Percentiles rank a stretch among this genome's conserved stretches.
Conservation (phyloP, 768 basidiomycete genomes). For the Mycena haematopus region DNA sequence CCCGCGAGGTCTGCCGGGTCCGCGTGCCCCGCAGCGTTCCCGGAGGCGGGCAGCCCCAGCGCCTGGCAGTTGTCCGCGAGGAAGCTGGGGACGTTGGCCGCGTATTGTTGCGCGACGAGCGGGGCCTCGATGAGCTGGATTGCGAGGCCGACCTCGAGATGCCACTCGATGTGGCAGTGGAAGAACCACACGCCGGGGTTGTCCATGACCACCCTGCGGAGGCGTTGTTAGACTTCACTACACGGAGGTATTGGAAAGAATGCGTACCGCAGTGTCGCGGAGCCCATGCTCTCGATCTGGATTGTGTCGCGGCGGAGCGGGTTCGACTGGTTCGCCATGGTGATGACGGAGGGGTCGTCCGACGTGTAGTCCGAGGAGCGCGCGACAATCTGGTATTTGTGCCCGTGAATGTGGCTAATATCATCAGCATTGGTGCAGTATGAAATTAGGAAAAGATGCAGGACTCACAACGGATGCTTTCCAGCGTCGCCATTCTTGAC, state of each 20-base stretch:
- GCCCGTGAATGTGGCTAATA: slow-evolving; percentile 87
- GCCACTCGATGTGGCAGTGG: slow-evolving; percentile 90
- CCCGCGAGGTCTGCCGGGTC: slow-evolving; percentile 74
- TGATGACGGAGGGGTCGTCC: slow-evolving; percentile 74
- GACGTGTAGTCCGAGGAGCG: slow-evolving; percentile 75
- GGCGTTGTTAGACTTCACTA: too few species aligned
- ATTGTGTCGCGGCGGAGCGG: slow-evolving; percentile 94
- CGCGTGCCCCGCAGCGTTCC: slow-evolving; percentile 88
- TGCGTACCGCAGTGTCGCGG: slow-evolving; percentile 68
- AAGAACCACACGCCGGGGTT: slow-evolving; percentile 94
- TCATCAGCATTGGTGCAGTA: slow-evolving; percentile 2
- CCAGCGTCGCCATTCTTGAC: slow-evolving; percentile 75
- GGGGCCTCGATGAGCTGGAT: slow-evolving; percentile 87
- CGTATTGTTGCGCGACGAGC: slow-evolving; percentile 62
- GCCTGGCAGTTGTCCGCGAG: slow-evolving; percentile 77
- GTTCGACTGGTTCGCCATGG: slow-evolving; percentile 80
- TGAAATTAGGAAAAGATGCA: background rate
- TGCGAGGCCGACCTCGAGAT: slow-evolving; percentile 84
- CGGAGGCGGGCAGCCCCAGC: slow-evolving; percentile 62
- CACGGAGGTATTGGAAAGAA: background rate
- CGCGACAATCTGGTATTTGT: slow-evolving; percentile 83
- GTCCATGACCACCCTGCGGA: slow-evolving; percentile 66
- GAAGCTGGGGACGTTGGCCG: slow-evolving; percentile 56
- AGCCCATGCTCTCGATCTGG: slow-evolving; percentile 69
- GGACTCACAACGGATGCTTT: slow-evolving; percentile 82